Evolutionary conservation across 2,329 filamentous ascomycete genomes (phyloP).

Genomic region (Cephalotrichum gorgonifer): DNA sequence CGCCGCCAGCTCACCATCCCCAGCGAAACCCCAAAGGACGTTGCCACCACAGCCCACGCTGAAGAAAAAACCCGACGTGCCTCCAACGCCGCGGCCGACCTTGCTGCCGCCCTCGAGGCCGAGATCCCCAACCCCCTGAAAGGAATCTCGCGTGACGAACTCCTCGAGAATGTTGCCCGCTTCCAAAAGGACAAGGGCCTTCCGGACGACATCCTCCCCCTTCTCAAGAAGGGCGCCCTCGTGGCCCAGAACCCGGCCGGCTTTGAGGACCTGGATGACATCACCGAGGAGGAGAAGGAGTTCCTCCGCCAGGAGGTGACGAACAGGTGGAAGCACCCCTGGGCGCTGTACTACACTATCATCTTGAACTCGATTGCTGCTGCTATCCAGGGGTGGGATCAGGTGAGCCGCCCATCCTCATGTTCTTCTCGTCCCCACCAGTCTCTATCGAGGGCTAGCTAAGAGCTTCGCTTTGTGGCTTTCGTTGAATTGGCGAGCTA

Average conservation of each 20-base stretch:
- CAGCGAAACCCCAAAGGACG: neutral
- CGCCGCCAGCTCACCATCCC: neutral
- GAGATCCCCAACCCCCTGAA: conserved; percentile 36
- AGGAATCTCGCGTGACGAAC: conserved; percentile 37
- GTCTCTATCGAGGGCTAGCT: too few relatives aligned
- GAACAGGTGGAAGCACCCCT: conserved; percentile 38
- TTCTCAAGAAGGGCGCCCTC: conserved; percentile 18
- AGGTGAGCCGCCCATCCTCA: conserved; percentile 15
- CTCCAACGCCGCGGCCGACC: neutral
- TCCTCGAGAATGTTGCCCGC: conserved; percentile 41
- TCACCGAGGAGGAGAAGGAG: conserved; percentile 30
- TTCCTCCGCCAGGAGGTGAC: conserved; percentile 30
- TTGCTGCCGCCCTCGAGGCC: conserved; percentile 14
- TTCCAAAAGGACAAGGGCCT: conserved; percentile 41
- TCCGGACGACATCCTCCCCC: conserved; percentile 29
- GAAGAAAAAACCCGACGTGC: neutral
- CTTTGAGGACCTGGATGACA: conserved; percentile 34
- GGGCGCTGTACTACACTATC: conserved; percentile 36
- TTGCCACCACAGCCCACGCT: neutral
- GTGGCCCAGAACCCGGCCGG: conserved; percentile 27
- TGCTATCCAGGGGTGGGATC: conserved; percentile 38
- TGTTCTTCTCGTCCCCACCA: neutral
- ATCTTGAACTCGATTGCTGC: conserved; percentile 41
- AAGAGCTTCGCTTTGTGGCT: neutral
- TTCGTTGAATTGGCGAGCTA: neutral